phyloP scores from a whole-genome alignment of 495 filamentous ascomycete genomes.

The Pseudomonodictys pantanalensis region DNA sequence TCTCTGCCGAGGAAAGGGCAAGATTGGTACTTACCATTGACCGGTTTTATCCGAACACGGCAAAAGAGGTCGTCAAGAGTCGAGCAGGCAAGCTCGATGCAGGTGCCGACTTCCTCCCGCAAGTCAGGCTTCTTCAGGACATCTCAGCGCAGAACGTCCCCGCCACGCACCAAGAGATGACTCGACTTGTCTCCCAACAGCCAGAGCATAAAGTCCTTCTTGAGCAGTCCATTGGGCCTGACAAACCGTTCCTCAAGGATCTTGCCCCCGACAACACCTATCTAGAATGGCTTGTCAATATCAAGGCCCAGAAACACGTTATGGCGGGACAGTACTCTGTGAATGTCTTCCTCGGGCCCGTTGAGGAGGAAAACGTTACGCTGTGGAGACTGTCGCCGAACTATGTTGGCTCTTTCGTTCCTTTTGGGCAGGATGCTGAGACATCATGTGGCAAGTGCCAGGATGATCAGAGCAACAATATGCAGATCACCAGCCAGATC shows the following conservation, averaged over 20 bases:
- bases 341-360: constrained; percentile 44
- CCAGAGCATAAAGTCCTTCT: background rate
- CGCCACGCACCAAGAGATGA: background rate
- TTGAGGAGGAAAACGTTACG: background rate
- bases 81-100: background rate
- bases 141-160: background rate
- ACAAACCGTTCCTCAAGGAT: background rate
- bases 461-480: background rate
- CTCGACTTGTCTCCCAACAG: background rate
- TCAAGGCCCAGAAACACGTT: constrained; percentile 45
- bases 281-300: constrained; percentile 47
- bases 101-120: background rate
- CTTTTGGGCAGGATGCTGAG: constrained; percentile 38
- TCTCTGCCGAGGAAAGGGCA: background rate
- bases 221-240: background rate
- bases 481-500: constrained; percentile 40
- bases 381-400: constrained; percentile 41
- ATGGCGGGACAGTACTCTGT: constrained; percentile 44
- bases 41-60: background rate
- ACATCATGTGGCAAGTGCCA: background rate
- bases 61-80: background rate
- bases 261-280: constrained; percentile 32
- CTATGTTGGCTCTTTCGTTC: constrained; percentile 44
- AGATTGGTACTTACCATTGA: background rate
- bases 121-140: background rate